phyloP scores from a whole-genome alignment of 2,329 filamentous ascomycete genomes.

The Alternaria novae-zelandiae region DNA sequence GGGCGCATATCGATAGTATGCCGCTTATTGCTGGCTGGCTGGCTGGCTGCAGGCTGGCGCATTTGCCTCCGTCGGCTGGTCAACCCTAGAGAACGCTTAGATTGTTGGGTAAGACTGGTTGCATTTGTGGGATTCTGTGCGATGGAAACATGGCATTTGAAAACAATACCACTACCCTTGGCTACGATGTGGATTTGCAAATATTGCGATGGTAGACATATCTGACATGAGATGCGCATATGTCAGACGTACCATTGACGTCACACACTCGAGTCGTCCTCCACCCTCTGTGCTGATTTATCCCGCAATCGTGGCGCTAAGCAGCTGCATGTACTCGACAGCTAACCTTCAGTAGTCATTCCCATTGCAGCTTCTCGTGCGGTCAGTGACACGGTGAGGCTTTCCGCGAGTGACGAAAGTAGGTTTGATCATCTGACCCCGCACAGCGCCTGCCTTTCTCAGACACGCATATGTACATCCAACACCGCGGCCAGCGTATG shows the following conservation, averaged over 20 bases:
- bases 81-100: not conserved
- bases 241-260: slow-evolving; percentile 11
- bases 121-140: not conserved
- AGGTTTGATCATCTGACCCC: slow-evolving; percentile 3
- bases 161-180: slow-evolving; percentile 8
- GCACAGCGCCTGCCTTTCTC: not conserved
- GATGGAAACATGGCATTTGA: not conserved
- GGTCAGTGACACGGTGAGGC: not conserved
- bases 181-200: not conserved
- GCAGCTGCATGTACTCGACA: not conserved
- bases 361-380: not conserved
- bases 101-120: slow-evolving; percentile 1
- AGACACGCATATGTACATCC: slow-evolving; percentile 1
- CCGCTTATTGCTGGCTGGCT: not conserved
- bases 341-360: not conserved
- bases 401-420: slow-evolving; percentile 2
- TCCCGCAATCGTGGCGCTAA: slow-evolving; percentile 4
- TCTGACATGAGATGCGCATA: not conserved
- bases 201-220: not conserved
- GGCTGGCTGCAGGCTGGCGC: not conserved
- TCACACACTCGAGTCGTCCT: not conserved
- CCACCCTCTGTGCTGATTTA: not conserved
- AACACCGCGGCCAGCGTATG: not conserved
- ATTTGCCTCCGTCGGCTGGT: not conserved
- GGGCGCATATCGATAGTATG: slow-evolving; percentile 13